Evolutionary conservation across 2,329 filamentous ascomycete species (phyloP), one percentile per base, ranked within the genome.

Genomic region (Colletotrichum graminicola): DNA sequence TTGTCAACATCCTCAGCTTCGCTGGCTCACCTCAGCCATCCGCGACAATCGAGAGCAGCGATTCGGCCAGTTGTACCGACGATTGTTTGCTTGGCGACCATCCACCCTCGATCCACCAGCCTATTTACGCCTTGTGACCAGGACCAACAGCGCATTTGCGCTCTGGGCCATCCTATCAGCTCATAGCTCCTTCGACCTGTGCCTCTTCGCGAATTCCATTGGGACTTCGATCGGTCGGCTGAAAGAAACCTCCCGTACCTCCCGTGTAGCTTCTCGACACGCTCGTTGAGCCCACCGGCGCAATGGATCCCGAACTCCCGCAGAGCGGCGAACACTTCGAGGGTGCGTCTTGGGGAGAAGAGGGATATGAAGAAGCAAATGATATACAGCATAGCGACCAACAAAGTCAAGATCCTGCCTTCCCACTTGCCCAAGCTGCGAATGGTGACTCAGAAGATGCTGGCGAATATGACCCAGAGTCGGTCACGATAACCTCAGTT

Each of bases 331-430:
- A 74, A 62, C 45, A 66, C 74, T 80, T 81, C 73, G 81, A 82
- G 75, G 82, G 82, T 78, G 80, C 78, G 79, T 79, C 83, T 75
- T 89, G 86, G 85, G 84, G 82, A 78, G 84, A 86, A 79, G 83
- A 85, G 82, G 85, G 86, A 81, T 85, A 84, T 80, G 86, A 82
- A 76, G 83, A 84, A 77, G 85, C 86, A 77, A 85, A 88, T 81
- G 89, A 86, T 81, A 83, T 79, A 81, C 84, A 87, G 81, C 82
- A 85, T 85, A 88, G 85, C 82, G 85, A 86, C 79, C 81, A 87
- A 82, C 81, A 88, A 83, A 83, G 82, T 81, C 82, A 87, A 84
- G 83, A 85, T 78, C 76, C 78, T 79, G 76, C 80, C 75, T 79
- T 80, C 74, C 79, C 80, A 77, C 79, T 81, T 83, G 83, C 82